phyloP scores from a whole-genome alignment of 2,329 filamentous ascomycete species.

The Talaromyces atroroseus region DNA sequence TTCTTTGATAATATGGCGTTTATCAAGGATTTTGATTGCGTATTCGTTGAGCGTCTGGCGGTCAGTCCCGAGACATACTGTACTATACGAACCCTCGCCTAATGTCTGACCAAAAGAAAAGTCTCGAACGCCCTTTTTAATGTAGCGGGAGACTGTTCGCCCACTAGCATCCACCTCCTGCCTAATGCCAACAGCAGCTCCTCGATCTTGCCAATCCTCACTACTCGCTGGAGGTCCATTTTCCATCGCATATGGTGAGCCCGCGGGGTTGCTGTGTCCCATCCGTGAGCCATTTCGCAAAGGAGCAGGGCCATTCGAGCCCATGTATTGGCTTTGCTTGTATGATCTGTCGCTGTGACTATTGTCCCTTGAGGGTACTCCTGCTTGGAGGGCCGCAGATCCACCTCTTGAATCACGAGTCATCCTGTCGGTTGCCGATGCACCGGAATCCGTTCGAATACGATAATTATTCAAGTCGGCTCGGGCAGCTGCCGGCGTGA shows the following conservation, averaged over 20 bases:
- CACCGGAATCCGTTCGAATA: conserved; percentile 54
- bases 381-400: conserved; percentile 53
- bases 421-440: conserved; percentile 50
- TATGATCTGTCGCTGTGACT: conserved; percentile 67
- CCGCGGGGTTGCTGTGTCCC: conserved; percentile 48
- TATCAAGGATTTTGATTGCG: conserved; percentile 96
- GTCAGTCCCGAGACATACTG: conserved; percentile 87
- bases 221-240: conserved; percentile 59
- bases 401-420: conserved; percentile 60
- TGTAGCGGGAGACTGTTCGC: conserved; percentile 70
- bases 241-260: conserved; percentile 51
- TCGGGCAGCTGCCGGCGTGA: conserved; percentile 32
- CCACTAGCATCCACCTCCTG: conserved; percentile 83
- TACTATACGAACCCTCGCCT: conserved; percentile 96
- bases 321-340: conserved; percentile 53
- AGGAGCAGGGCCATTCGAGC: conserved; percentile 59
- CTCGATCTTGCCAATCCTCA: conserved; percentile 94
- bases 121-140: conserved; percentile 96
- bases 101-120: conserved; percentile 88
- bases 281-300: conserved; percentile 72
- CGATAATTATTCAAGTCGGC: conserved; percentile 45
- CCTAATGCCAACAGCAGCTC: conserved; percentile 77
- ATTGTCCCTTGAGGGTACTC: conserved; percentile 61
- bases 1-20: conserved; percentile 98
- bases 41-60: conserved; percentile 93